A percentile compares a stretch with the other conserved stretches of the same genome.
These are phyloP conservation scores for Canna indica DNA, from an alignment of 176 grass and related monocot genomes.

Conservation along the genomic window DNA sequence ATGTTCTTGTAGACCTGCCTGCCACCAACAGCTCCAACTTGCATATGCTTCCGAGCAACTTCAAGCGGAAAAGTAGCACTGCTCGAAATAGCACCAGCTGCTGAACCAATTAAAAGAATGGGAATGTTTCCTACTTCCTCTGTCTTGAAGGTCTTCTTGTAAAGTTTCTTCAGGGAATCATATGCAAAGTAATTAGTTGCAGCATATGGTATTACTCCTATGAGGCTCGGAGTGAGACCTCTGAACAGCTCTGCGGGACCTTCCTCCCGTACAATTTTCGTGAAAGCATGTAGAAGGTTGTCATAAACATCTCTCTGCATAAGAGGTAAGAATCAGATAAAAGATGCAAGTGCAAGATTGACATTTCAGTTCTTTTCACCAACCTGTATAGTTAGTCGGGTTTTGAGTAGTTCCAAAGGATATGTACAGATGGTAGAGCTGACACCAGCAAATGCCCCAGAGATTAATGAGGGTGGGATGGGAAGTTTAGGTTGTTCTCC, in stretches of 20 bases:
- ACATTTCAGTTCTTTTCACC: constrained; percentile 15
- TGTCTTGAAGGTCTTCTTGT: constrained; percentile 32
- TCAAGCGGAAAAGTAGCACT: constrained; percentile 84
- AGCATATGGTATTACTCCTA: constrained; percentile 76
- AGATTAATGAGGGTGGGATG: constrained; percentile 50
- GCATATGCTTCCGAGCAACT: constrained; percentile 82
- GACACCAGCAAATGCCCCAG: constrained; percentile 70
- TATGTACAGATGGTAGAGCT: constrained; percentile 80
- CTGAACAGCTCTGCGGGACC: constrained; percentile 62
- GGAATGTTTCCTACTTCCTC: constrained; percentile 33
- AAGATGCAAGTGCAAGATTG: neutral
- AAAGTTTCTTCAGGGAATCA: constrained; percentile 50
- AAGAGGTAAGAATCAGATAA: constrained; percentile 11
- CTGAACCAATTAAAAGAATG: constrained; percentile 62
- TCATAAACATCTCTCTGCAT: constrained; percentile 65
- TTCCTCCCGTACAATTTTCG: constrained; percentile 56
- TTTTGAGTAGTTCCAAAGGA: constrained; percentile 78
- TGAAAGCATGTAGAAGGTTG: constrained; percentile 59
- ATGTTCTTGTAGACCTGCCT: constrained; percentile 62
- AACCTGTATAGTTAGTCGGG: constrained; percentile 84
- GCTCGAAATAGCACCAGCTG: constrained; percentile 67
- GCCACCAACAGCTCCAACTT: constrained; percentile 63
- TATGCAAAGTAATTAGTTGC: constrained; percentile 75
- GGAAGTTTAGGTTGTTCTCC: constrained; percentile 41
- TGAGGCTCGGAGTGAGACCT: constrained; percentile 63